phyloP scores from a whole-genome alignment of 352 stramenopile species.

The Phytophthora cryptogea region DNA sequence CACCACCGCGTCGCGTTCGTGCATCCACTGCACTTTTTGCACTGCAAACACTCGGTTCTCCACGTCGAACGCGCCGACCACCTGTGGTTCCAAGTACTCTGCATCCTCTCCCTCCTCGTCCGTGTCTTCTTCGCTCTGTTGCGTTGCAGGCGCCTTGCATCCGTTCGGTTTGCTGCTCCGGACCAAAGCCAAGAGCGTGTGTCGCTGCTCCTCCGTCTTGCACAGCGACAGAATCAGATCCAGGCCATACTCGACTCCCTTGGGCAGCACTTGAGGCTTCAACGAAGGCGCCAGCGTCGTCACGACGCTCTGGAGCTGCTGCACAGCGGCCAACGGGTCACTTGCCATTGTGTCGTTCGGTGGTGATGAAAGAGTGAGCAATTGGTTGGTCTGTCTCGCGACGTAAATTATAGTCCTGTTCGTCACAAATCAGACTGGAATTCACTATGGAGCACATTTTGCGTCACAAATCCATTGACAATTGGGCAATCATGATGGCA shows the following conservation, averaged over 20 bases:
- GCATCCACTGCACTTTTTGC: slow-evolving; percentile 71
- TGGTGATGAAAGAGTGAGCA: slow-evolving; percentile 14
- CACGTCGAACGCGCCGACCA: slow-evolving; percentile 63
- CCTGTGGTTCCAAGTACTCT: slow-evolving; percentile 44
- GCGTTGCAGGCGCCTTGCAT: slow-evolving; percentile 20
- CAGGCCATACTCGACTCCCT: slow-evolving; percentile 58
- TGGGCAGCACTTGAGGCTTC: slow-evolving; percentile 71
- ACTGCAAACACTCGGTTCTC: slow-evolving; percentile 63
- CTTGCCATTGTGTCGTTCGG: slow-evolving; percentile 30
- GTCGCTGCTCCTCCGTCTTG: slow-evolving; percentile 62
- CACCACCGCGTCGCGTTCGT: slow-evolving; percentile 56
- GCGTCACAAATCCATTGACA: slow-evolving; percentile 14
- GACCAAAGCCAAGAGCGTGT: slow-evolving; percentile 51
- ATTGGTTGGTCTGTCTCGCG: slow-evolving; percentile 27
- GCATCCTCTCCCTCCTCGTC: slow-evolving; percentile 34
- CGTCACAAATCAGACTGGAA: slow-evolving; percentile 7
- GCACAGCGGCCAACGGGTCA: slow-evolving; percentile 62
- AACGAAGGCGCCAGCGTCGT: slow-evolving; percentile 54
- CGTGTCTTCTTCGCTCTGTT: slow-evolving; percentile 51
- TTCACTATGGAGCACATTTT: slow-evolving; percentile 5
- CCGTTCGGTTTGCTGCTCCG: slow-evolving; percentile 42
- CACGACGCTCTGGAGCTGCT: slow-evolving; percentile 67
- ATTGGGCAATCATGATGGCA: slow-evolving; percentile 61
- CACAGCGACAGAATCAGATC: slow-evolving; percentile 71
- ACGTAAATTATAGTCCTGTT: slow-evolving; percentile 17